Conservation (phyloP, 768 basidiomycete genomes). For the Lactarius sanguifluus region DNA sequence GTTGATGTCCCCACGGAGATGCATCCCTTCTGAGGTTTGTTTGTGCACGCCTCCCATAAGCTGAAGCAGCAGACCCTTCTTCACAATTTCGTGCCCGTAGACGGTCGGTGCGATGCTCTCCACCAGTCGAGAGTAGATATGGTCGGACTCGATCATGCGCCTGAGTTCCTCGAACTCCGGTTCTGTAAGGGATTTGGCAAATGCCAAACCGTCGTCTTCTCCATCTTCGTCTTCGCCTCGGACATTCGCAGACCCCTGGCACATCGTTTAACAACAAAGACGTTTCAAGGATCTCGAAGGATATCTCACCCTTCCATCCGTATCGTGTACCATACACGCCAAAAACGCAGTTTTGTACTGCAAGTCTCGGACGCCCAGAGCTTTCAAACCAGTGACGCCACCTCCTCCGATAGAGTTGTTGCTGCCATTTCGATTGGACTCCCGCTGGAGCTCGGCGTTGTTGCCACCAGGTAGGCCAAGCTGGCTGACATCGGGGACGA, state of each 20-base stretch:
- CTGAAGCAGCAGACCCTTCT: constrained; percentile 94
- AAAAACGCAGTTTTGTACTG: constrained; percentile 99
- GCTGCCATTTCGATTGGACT: constrained; percentile 65
- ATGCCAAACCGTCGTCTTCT: constrained; percentile 77
- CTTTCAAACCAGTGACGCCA: constrained; percentile 94
- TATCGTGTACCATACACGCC: constrained; percentile 95
- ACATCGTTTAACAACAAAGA: constrained; percentile 11
- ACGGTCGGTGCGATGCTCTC: constrained; percentile 97
- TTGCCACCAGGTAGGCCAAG: constrained; percentile 94
- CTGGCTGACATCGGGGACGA: constrained; percentile 97
- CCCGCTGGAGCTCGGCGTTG: constrained; percentile 84
- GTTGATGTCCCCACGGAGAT: constrained; percentile 97
- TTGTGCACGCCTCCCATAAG: constrained; percentile 99
- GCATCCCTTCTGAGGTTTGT: constrained; percentile 92
- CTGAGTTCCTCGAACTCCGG: constrained; percentile 95
- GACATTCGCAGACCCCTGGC: constrained; percentile 79
- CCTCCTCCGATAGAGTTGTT: constrained; percentile 64
- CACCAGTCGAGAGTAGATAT: constrained; percentile 93
- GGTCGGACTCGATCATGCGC: constrained; percentile 90
- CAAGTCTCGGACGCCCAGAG: constrained; percentile 89
- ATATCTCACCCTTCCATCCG: constrained; percentile 76
- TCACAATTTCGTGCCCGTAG: constrained; percentile 98
- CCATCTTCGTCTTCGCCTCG: constrained; percentile 84
- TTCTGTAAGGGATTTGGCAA: constrained; percentile 85
- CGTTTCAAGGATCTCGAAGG: neutral